Conservation (phyloP, 306 rosid species). For the Hylodesmum podocarpum region DNA sequence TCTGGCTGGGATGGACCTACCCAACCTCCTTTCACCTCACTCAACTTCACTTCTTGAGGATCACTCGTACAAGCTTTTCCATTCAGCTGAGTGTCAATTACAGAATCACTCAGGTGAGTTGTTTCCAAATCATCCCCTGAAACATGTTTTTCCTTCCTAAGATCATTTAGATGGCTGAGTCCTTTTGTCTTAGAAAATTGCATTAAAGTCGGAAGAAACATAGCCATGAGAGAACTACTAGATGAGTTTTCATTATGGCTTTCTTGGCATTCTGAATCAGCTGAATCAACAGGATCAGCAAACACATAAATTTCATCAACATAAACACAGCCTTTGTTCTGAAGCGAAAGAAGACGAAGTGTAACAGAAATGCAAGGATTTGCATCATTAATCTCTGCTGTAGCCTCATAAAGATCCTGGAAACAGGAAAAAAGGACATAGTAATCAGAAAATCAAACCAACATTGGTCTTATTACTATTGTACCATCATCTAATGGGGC, state of each 20-base stretch:
- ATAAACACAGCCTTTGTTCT: constrained; percentile 56
- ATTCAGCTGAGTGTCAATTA: constrained; percentile 37
- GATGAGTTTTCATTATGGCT: constrained; percentile 45
- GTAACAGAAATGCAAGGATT: constrained; percentile 79
- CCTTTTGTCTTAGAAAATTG: constrained; percentile 70
- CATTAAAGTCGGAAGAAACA: constrained; percentile 76
- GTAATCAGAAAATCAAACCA: constrained; percentile 28
- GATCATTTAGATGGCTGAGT: constrained; percentile 36
- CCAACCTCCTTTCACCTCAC: constrained; percentile 39
- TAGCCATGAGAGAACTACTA: constrained; percentile 73
- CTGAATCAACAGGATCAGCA: constrained; percentile 68
- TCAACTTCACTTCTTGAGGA: constrained; percentile 38
- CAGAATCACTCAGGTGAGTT: constrained; percentile 34
- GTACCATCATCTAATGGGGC: neutral
- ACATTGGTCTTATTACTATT: neutral
- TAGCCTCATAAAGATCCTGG: constrained; percentile 88
- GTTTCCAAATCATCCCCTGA: constrained; percentile 31
- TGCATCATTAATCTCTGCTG: constrained; percentile 75
- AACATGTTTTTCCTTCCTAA: constrained; percentile 39
- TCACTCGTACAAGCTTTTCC: constrained; percentile 34
- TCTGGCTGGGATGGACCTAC: constrained; percentile 36
- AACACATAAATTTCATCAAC: constrained; percentile 84
- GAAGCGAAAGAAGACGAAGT: constrained; percentile 79
- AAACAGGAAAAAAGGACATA: neutral
- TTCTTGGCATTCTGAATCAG: constrained; percentile 51